A percentile compares a stretch with the other conserved stretches of the same genome.
Conservation (phyloP, 805 yeast species). For the Teunomyces cretensis region DNA sequence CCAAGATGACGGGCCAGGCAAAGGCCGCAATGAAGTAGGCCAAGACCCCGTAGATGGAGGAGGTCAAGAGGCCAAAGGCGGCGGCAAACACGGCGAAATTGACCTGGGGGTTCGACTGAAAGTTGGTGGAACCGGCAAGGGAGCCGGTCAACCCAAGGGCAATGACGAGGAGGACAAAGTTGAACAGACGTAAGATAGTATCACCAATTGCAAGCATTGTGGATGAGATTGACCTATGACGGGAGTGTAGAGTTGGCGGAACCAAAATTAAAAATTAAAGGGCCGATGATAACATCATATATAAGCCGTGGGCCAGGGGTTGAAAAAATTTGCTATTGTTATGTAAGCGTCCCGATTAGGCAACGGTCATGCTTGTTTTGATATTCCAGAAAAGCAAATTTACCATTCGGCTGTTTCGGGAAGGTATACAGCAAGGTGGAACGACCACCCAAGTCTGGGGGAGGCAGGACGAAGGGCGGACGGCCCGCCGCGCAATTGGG, state of each 20-base stretch:
- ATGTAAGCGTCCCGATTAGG: conserved; percentile 13
- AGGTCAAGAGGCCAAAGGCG: conserved; percentile 80
- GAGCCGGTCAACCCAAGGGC: conserved; percentile 87
- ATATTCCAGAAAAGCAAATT: conserved; percentile 5
- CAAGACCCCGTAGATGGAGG: conserved; percentile 72
- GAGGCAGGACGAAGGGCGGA: no score
- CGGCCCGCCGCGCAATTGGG: no score
- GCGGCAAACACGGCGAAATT: conserved; percentile 86
- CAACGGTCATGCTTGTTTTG: conserved; percentile 19
- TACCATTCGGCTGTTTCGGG: conserved; percentile 19
- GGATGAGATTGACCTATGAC: neutral
- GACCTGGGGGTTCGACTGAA: conserved; percentile 70
- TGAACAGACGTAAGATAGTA: conserved; percentile 66
- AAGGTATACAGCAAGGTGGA: conserved; percentile 4
- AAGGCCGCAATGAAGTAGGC: conserved; percentile 77
- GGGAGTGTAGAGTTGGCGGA: neutral
- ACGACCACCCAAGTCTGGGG: neutral
- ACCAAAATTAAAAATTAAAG: neutral
- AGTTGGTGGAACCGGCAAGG: conserved; percentile 63
- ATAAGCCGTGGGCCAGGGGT: conserved; percentile 2
- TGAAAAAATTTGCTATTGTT: conserved; percentile 4
- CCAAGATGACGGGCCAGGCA: conserved; percentile 84
- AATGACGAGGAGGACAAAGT: conserved; percentile 74
- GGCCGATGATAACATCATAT: conserved; percentile 1
- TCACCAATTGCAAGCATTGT: conserved; percentile 71